These are phyloP conservation scores for Ophiostoma perfectum DNA, from an alignment of 2,329 filamentous ascomycete species.

Conservation along the genomic window DNA sequence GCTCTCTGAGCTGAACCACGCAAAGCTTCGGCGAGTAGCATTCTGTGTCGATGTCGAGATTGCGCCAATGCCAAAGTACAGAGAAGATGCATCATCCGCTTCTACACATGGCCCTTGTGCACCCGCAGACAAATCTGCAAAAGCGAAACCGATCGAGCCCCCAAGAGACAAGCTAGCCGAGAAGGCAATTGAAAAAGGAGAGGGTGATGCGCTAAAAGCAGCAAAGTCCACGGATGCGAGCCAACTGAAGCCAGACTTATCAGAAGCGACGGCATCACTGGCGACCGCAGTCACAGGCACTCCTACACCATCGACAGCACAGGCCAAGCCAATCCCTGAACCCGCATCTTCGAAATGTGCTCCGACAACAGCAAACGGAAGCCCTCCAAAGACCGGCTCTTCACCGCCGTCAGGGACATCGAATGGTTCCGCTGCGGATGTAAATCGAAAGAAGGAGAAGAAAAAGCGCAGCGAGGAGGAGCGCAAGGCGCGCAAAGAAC, in stretches of 20 bases:
- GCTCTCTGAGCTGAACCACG: constrained; percentile 70
- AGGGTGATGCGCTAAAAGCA: constrained; percentile 68
- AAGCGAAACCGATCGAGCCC: not conserved
- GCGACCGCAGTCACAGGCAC: not conserved
- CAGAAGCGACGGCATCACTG: not conserved
- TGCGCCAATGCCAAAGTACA: constrained; percentile 75
- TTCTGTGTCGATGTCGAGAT: constrained; percentile 98
- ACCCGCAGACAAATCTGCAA: constrained; percentile 47
- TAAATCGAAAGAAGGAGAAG: constrained; percentile 80
- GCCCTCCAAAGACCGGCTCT: not conserved
- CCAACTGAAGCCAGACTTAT: not conserved
- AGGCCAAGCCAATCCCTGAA: constrained; percentile 28
- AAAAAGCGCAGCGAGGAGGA: constrained; percentile 94
- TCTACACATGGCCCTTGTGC: constrained; percentile 35
- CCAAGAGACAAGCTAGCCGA: constrained; percentile 27
- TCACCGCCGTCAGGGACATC: constrained; percentile 19
- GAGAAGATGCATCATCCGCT: constrained; percentile 49
- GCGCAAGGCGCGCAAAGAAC: constrained; percentile 84
- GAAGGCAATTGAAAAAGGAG: constrained; percentile 61
- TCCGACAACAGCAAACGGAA: constrained; percentile 1
- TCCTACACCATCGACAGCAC: not conserved
- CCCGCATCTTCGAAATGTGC: constrained; percentile 26
- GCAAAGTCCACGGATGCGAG: constrained; percentile 43
- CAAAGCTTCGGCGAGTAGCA: constrained; percentile 78
- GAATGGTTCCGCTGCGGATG: constrained; percentile 27